Conservation (phyloP, 352 stramenopile species). For the Phytopythium cucurbitacearum region DNA sequence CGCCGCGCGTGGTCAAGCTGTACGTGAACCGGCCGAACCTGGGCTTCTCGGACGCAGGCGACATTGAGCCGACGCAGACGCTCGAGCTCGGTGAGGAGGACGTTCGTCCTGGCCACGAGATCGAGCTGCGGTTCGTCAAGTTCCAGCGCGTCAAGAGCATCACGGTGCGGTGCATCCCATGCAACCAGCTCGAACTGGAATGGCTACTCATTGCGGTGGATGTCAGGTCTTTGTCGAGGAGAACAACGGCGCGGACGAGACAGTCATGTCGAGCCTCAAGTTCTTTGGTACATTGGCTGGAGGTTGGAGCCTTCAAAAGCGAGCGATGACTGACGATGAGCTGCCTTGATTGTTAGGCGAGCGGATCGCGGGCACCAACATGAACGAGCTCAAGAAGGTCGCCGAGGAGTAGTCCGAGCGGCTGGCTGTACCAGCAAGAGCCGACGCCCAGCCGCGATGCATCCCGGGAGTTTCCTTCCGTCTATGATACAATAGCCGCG, state of each 20-base stretch:
- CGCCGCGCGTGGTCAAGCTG: slow-evolving; percentile 60
- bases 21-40: slow-evolving; percentile 72
- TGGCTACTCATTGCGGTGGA: background rate
- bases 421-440: background rate
- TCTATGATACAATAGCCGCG: too few relatives aligned
- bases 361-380: slow-evolving; percentile 71
- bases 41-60: slow-evolving; percentile 62
- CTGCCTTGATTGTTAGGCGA: slow-evolving; percentile 32
- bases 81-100: slow-evolving; percentile 58
- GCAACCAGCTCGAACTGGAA: background rate
- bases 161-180: slow-evolving; percentile 19
- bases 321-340: slow-evolving; percentile 8
- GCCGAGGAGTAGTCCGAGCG: slow-evolving; percentile 52
- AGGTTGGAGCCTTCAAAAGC: background rate
- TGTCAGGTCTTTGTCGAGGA: slow-evolving; percentile 69
- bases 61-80: slow-evolving; percentile 71
- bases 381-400: slow-evolving; percentile 85
- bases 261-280: slow-evolving; percentile 55
- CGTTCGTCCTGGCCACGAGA: slow-evolving; percentile 41
- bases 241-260: slow-evolving; percentile 65
- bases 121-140: slow-evolving; percentile 80
- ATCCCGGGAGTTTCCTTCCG: background rate
- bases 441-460: background rate
- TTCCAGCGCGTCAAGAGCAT: slow-evolving; percentile 77
- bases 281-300: slow-evolving; percentile 45